These are phyloP conservation scores for Calonectria hongkongensis DNA, from an alignment of 2,329 filamentous ascomycete species.

Conservation along the genomic window DNA sequence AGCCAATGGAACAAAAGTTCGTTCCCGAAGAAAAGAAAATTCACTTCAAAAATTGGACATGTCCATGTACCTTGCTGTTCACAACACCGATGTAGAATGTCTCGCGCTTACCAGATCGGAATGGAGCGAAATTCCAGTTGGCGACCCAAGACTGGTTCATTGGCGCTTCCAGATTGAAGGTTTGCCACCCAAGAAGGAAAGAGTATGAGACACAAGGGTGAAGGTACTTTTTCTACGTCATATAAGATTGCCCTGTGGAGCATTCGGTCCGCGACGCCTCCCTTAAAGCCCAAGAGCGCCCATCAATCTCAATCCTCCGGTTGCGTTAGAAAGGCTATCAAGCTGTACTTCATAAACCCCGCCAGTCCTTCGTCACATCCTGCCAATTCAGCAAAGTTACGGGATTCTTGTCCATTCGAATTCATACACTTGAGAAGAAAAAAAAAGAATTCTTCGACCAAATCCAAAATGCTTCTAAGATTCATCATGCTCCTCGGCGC, in stretches of 20 bases:
- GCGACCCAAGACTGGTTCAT: neutral
- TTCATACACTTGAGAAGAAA: too few species aligned
- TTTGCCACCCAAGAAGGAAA: neutral
- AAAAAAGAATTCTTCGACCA: too few species aligned
- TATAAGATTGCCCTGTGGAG: neutral
- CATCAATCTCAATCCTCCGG: neutral
- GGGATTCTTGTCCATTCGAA: too few species aligned
- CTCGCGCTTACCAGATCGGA: neutral
- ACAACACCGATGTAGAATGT: neutral
- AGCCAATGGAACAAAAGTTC: too few species aligned
- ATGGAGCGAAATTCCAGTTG: slow-evolving; percentile 1
- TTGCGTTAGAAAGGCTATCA: neutral
- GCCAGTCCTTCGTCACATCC: too few species aligned
- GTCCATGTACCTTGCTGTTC: too few species aligned
- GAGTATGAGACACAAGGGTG: neutral
- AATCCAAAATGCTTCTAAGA: neutral
- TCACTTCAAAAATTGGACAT: too few species aligned
- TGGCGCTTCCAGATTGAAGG: neutral
- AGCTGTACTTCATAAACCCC: neutral
- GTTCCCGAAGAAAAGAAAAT: too few species aligned
- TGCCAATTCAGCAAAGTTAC: neutral
- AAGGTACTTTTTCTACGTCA: slow-evolving; percentile 15
- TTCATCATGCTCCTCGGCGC: neutral
- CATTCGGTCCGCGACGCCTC: slow-evolving; percentile 15
- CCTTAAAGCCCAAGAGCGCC: neutral